Conservation (phyloP, 441 rosid species). For the Iberis amara region DNA sequence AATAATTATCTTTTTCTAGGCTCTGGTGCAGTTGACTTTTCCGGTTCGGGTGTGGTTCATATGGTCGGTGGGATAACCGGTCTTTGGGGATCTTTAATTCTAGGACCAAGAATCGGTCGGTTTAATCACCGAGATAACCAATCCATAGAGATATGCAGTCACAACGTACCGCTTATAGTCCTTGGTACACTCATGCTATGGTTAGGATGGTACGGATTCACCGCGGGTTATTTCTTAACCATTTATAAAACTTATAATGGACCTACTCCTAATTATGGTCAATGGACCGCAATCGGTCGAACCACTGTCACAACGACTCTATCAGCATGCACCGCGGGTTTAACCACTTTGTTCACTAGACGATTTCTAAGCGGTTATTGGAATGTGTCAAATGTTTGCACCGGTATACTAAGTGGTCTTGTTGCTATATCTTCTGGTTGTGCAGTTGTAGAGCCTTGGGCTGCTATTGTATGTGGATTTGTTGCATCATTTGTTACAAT, state of each 20-base stretch:
- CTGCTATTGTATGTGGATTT: constrained; percentile 49
- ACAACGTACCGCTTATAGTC: constrained; percentile 46
- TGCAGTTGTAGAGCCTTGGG: constrained; percentile 57
- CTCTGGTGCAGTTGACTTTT: constrained; percentile 44
- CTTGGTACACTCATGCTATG: constrained; percentile 52
- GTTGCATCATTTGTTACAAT: constrained; percentile 44
- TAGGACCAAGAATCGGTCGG: constrained; percentile 50
- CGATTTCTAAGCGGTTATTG: constrained; percentile 44
- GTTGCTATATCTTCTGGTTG: constrained; percentile 57
- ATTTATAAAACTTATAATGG: constrained; percentile 34
- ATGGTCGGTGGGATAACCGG: constrained; percentile 60
- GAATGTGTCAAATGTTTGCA: constrained; percentile 50
- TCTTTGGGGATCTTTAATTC: constrained; percentile 30
- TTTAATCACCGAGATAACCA: constrained; percentile 38
- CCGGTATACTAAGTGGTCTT: constrained; percentile 50
- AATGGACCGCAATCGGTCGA: constrained; percentile 53
- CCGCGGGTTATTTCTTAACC: constrained; percentile 49
- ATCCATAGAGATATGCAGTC: constrained; percentile 46
- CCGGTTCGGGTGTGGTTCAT: constrained; percentile 57
- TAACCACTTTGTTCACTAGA: constrained; percentile 47
- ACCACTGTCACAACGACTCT: constrained; percentile 56
- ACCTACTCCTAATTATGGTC: constrained; percentile 39
- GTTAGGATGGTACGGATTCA: constrained; percentile 64
- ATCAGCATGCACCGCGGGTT: constrained; percentile 53
- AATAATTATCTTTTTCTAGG: constrained; percentile 33